Conservation (phyloP, 2,329 filamentous ascomycete species). For the Cryphonectria nitschkei region DNA sequence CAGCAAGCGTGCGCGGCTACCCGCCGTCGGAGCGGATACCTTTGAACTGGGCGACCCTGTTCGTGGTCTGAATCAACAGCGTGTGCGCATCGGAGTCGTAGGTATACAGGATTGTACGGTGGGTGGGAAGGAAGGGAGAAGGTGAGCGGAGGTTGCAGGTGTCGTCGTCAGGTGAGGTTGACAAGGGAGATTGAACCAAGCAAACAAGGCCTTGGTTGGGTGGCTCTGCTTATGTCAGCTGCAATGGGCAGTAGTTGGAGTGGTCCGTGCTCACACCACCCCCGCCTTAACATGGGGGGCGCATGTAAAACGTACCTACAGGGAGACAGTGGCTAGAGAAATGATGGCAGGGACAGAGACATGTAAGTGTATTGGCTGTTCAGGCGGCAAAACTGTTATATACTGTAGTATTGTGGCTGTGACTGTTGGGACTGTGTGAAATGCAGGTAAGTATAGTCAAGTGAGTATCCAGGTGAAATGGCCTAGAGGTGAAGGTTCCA, state of each 20-base stretch:
- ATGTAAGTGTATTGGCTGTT: not conserved
- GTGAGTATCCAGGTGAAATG: not conserved
- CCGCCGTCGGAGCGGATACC: slow-evolving; percentile 21
- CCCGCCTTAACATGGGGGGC: not conserved
- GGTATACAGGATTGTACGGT: not conserved
- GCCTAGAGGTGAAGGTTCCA: not conserved
- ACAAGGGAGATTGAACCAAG: not conserved
- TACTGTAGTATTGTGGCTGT: not conserved
- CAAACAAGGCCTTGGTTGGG: not conserved
- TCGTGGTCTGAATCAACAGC: slow-evolving; percentile 7
- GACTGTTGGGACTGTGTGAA: not conserved
- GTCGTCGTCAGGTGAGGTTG: not conserved
- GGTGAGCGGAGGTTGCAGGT: not conserved
- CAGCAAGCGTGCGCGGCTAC: slow-evolving; percentile 21
- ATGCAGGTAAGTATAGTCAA: not conserved
- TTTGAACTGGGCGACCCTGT: slow-evolving; percentile 19
- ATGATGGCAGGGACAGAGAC: not conserved
- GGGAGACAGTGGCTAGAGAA: not conserved
- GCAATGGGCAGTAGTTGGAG: slow-evolving; percentile 3
- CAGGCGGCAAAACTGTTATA: not conserved
- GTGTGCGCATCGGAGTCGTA: not conserved
- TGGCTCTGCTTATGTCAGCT: not conserved
- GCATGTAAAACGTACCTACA: not conserved
- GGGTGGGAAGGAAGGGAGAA: not conserved
- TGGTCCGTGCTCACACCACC: slow-evolving; percentile 11